Evolutionary conservation across 2,329 filamentous ascomycete genomes (phyloP).

Genomic region (Fusarium sp.): DNA sequence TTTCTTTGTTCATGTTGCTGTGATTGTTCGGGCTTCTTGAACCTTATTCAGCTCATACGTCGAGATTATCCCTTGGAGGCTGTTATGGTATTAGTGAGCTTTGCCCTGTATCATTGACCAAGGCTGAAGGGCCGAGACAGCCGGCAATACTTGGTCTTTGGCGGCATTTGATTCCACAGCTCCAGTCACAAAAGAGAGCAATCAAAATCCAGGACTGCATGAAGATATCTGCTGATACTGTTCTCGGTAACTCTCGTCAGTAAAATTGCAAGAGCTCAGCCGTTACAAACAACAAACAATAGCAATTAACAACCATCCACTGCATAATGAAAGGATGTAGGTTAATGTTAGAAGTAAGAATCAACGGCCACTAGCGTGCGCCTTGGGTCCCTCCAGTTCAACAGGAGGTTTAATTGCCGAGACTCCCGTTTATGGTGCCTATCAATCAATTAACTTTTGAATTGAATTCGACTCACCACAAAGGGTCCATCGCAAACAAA

Average conservation of each 20-base stretch:
- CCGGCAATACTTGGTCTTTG: slow-evolving; percentile 23
- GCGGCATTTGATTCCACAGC: slow-evolving; percentile 9
- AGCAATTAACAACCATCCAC: not conserved
- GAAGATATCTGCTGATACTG: not conserved
- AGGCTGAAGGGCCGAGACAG: slow-evolving; percentile 23
- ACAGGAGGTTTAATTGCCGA: slow-evolving; percentile 29
- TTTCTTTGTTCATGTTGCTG: not conserved
- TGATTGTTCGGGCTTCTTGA: not conserved
- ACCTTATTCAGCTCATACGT: not conserved
- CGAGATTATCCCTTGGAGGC: not conserved
- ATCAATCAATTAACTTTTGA: slow-evolving; percentile 1
- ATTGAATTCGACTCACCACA: slow-evolving; percentile 9
- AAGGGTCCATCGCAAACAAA: slow-evolving; percentile 4
- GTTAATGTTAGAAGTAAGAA: slow-evolving; percentile 28
- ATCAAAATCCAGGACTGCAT: not conserved
- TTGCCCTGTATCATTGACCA: slow-evolving; percentile 9
- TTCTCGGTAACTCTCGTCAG: not conserved
- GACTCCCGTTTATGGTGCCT: slow-evolving; percentile 8
- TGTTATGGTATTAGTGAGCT: slow-evolving; percentile 3
- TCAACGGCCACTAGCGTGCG: slow-evolving; percentile 44
- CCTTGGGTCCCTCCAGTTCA: slow-evolving; percentile 27
- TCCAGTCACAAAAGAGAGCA: not conserved
- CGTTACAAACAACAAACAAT: not conserved
- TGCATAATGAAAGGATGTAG: slow-evolving; percentile 27
- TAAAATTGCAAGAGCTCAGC: not conserved